Evolutionary conservation across 169 alveolate genomes (phyloP).

Genomic region (Amoebophrya sp.): DNA sequence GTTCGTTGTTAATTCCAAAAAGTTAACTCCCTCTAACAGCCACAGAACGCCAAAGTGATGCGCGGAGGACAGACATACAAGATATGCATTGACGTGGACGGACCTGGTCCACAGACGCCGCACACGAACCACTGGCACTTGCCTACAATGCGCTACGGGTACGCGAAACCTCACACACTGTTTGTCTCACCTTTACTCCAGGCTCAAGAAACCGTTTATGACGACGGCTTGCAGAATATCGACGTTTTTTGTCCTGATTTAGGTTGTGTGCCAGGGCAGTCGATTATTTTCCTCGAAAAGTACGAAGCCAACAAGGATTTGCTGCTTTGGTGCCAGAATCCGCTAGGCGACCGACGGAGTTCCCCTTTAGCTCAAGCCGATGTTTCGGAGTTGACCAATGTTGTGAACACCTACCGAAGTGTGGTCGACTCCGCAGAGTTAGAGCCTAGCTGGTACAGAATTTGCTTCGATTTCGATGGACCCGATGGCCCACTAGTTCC

Average conservation of each 20-base stretch:
- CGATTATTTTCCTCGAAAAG: neutral
- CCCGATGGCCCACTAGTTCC: neutral
- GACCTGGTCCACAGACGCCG: neutral
- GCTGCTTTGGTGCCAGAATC: neutral
- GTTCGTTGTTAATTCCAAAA: no score
- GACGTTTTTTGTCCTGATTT: neutral
- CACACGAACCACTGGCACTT: constrained; percentile 25
- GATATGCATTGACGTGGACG: neutral
- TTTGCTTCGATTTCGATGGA: neutral
- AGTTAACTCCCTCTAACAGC: no score
- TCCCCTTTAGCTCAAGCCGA: neutral
- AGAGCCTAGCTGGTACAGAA: neutral
- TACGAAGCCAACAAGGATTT: neutral
- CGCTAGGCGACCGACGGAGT: neutral
- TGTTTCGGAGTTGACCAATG: neutral
- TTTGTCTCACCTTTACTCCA: neutral
- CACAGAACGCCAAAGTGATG: neutral
- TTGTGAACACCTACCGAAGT: neutral
- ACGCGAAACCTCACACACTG: neutral
- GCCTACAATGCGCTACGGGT: constrained; percentile 9
- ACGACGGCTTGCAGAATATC: neutral
- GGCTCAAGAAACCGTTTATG: neutral
- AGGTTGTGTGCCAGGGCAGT: neutral
- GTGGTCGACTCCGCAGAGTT: neutral
- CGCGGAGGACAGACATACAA: neutral